These are phyloP conservation scores for Dimocarpus longan DNA, from an alignment of 345 rosid genomes.

Conservation along the genomic window DNA sequence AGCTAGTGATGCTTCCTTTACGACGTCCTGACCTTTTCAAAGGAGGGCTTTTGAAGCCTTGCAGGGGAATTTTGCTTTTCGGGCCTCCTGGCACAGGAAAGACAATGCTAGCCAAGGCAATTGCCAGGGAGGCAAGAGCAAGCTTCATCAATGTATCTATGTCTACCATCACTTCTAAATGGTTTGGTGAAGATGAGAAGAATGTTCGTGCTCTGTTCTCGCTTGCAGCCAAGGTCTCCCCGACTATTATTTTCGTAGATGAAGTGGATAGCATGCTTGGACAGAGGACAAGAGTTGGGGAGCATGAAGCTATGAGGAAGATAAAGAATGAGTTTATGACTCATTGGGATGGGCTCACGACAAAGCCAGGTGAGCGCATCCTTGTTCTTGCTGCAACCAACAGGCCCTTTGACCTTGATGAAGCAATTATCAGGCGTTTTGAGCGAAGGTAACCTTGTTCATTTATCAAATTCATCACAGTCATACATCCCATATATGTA, in stretches of 20 bases:
- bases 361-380: slow-evolving; percentile 76
- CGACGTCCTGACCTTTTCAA: slow-evolving; percentile 85
- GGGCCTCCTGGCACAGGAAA: slow-evolving; percentile 99
- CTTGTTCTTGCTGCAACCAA: slow-evolving; percentile 98
- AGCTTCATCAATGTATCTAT: slow-evolving; percentile 95
- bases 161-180: slow-evolving; percentile 96
- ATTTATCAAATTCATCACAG: background rate
- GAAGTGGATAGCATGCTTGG: slow-evolving; percentile 99
- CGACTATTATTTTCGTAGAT: slow-evolving; percentile 88
- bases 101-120: slow-evolving; percentile 98
- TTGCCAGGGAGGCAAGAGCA: slow-evolving; percentile 92
- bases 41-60: slow-evolving; percentile 90
- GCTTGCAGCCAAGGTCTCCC: slow-evolving; percentile 88
- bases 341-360: slow-evolving; percentile 90
- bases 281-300: slow-evolving; percentile 87
- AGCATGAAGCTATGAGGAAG: slow-evolving; percentile 92
- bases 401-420: slow-evolving; percentile 95
- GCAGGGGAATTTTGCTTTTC: slow-evolving; percentile 92
- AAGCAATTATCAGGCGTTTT: slow-evolving; percentile 90
- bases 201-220: slow-evolving; percentile 91
- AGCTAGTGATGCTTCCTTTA: slow-evolving; percentile 95
- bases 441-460: slow-evolving; percentile 66
- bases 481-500: background rate
- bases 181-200: slow-evolving; percentile 99
- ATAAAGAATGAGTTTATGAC: slow-evolving; percentile 87